These are phyloP conservation scores for Suillus paluster DNA, from an alignment of 768 basidiomycete genomes.

Conservation along the genomic window DNA sequence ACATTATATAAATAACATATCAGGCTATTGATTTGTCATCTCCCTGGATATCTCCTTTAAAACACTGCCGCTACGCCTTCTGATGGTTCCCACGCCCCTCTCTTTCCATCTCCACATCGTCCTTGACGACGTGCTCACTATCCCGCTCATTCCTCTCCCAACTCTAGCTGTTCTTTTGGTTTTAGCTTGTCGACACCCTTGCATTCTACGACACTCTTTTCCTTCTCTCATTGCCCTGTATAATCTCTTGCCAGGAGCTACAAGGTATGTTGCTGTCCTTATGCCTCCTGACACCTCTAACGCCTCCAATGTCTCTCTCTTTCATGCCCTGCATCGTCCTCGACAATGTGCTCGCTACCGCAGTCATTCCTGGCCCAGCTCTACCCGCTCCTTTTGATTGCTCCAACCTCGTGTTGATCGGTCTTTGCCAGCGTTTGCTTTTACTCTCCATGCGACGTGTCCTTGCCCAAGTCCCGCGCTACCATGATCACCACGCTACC, in stretches of 20 bases:
- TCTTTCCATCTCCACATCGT: background rate
- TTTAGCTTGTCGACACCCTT: too few relatives aligned
- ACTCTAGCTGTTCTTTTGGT: background rate
- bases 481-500: too few relatives aligned
- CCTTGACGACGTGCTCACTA: background rate
- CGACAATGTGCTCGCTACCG: too few relatives aligned
- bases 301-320: too few relatives aligned
- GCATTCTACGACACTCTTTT: background rate
- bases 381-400: too few relatives aligned
- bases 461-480: background rate
- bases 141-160: background rate
- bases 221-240: background rate
- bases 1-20: too few relatives aligned
- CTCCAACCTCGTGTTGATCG: background rate
- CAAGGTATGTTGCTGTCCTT: too few relatives aligned
- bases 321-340: too few relatives aligned
- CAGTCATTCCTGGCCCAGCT: too few relatives aligned
- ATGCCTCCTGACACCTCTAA: too few relatives aligned
- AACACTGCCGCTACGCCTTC: background rate
- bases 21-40: too few relatives aligned
- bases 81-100: background rate
- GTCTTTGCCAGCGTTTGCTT: background rate
- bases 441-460: background rate
- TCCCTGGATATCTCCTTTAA: too few relatives aligned
- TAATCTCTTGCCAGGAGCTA: background rate